Evolutionary conservation across 139 green algal species (phyloP).

Genomic region (Chlamydomonas asymmetrica): DNA sequence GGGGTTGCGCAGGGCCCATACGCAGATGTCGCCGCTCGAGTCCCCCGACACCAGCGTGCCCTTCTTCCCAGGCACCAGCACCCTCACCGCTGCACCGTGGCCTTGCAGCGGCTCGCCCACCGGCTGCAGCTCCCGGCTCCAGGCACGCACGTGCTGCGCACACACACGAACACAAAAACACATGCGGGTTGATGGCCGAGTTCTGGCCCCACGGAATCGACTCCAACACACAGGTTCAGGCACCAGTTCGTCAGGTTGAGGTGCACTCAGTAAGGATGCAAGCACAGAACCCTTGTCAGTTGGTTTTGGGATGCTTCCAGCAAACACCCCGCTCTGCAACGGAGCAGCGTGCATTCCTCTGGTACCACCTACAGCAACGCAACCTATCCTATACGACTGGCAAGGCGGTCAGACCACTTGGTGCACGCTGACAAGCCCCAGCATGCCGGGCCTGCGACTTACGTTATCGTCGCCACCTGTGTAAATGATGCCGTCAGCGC

Average conservation of each 20-base stretch:
- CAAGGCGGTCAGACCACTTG: background rate
- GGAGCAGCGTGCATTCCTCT: no score
- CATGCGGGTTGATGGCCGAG: background rate
- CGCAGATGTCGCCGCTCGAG: slow-evolving; percentile 59
- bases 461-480: slow-evolving; percentile 74
- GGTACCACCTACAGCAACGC: no score
- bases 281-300: no score
- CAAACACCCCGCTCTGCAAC: no score
- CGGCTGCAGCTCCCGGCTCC: slow-evolving; percentile 36
- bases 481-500: slow-evolving; percentile 63
- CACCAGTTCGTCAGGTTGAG: no score
- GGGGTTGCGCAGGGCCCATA: slow-evolving; percentile 52
- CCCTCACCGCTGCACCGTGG: slow-evolving; percentile 59
- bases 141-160: slow-evolving; percentile 41
- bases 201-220: background rate
- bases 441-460: background rate
- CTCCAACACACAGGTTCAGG: no score
- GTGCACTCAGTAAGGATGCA: no score
- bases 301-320: no score
- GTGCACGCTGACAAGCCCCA: background rate
- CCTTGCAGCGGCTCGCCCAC: slow-evolving; percentile 47
- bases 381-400: no score
- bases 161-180: background rate
- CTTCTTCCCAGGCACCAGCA: slow-evolving; percentile 47
- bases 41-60: slow-evolving; percentile 66